These are phyloP conservation scores for Hirsutella minnesotensis DNA, from an alignment of 2,329 filamentous ascomycete species.

Conservation along the genomic window DNA sequence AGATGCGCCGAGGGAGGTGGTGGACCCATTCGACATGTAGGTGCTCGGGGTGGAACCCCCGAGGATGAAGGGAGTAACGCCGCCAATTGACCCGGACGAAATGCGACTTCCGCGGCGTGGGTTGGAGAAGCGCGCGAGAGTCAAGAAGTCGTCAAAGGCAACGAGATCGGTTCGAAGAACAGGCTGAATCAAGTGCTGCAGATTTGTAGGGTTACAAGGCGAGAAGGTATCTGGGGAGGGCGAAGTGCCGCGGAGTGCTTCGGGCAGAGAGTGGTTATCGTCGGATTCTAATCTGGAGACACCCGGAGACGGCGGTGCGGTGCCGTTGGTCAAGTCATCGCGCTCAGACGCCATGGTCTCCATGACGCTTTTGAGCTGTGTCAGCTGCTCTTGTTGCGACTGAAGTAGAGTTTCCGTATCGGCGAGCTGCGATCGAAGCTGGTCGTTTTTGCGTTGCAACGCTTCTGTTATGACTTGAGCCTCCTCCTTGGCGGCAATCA, in stretches of 20 bases:
- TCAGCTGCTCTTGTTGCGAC: constrained; percentile 86
- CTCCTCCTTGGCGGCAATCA: constrained; percentile 75
- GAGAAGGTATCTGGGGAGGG: constrained; percentile 30
- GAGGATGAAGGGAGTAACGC: constrained; percentile 33
- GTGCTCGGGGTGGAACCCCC: constrained; percentile 34
- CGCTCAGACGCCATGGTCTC: constrained; percentile 67
- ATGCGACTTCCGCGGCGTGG: constrained; percentile 50
- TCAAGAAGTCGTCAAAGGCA: constrained; percentile 75
- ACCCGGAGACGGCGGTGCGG: constrained; percentile 72
- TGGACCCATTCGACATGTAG: constrained; percentile 46
- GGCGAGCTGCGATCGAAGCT: constrained; percentile 70
- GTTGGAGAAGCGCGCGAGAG: constrained; percentile 59
- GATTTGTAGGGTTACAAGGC: constrained; percentile 54
- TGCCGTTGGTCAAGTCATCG: constrained; percentile 61
- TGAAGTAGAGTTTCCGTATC: constrained; percentile 78
- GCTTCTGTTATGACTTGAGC: constrained; percentile 75
- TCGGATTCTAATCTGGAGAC: constrained; percentile 56
- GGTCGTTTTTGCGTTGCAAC: constrained; percentile 74
- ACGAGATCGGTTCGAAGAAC: constrained; percentile 72
- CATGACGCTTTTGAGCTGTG: constrained; percentile 85
- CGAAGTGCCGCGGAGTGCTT: constrained; percentile 20
- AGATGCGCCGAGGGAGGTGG: constrained; percentile 41
- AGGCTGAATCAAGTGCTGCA: constrained; percentile 72
- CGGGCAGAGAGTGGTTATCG: constrained; percentile 22
- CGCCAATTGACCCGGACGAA: constrained; percentile 55